Conservation (phyloP, 73 alveolate genomes). For the Blepharisma japonicum region DNA sequence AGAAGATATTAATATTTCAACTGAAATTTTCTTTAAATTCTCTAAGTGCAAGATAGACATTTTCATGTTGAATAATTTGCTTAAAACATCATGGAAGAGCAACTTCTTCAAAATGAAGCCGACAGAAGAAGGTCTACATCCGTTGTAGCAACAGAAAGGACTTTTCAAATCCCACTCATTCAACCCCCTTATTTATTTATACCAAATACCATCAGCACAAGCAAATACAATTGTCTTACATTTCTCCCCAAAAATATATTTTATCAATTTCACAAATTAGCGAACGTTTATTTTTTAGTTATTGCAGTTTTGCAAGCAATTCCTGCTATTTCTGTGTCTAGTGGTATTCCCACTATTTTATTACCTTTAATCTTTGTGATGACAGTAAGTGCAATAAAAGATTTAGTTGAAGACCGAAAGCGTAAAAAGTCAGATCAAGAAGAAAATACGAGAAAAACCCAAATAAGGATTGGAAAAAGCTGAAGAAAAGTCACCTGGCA, state of each 20-base stretch:
- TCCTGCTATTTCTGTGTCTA: constrained; percentile 76
- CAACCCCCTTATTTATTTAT: background rate
- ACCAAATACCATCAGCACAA: constrained; percentile 71
- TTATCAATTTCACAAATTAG: constrained; percentile 68
- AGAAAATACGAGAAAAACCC: constrained; percentile 45
- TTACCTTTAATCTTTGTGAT: constrained; percentile 93
- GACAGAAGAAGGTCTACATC: background rate
- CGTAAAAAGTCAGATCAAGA: constrained; percentile 58
- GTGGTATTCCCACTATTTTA: constrained; percentile 87
- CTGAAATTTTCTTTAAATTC: no score
- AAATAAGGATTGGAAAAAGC: constrained; percentile 16
- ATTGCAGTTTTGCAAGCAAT: constrained; percentile 81
- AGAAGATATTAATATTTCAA: no score
- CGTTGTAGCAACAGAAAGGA: background rate
- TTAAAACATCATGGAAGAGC: no score
- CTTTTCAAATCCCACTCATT: background rate
- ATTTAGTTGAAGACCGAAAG: constrained; percentile 64
- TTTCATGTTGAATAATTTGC: no score
- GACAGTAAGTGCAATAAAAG: constrained; percentile 88
- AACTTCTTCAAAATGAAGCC: no score
- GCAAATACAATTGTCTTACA: constrained; percentile 63
- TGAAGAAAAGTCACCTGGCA: constrained; percentile 32
- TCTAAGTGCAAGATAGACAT: no score
- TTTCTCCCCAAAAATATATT: constrained; percentile 66
- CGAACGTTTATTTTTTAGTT: constrained; percentile 72